Conservation (phyloP, 331 rosid species). For the Malus hybrid region DNA sequence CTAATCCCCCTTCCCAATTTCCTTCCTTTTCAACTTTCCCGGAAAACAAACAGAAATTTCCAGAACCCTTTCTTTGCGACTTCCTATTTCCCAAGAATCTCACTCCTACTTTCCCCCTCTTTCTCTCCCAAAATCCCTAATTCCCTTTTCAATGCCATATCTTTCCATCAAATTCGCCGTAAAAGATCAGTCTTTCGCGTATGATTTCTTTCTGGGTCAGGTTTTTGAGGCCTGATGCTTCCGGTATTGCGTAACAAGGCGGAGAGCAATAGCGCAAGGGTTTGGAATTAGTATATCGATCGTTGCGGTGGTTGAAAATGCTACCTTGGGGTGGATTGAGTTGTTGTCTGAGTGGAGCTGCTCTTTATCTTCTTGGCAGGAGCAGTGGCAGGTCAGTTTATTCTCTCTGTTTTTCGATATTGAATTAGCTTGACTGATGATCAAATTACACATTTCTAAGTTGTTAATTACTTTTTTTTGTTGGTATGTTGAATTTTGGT, state of each 20-base stretch:
- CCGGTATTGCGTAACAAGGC: background rate
- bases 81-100: background rate
- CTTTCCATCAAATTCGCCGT: background rate
- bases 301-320: constrained; percentile 34
- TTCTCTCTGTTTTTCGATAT: background rate
- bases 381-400: constrained; percentile 69
- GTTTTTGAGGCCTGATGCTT: background rate
- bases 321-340: constrained; percentile 92
- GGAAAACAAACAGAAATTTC: background rate
- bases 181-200: background rate
- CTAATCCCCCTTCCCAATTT: background rate
- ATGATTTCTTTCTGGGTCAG: background rate
- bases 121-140: background rate
- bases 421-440: background rate
- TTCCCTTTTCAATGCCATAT: background rate
- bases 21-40: background rate
- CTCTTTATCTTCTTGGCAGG: constrained; percentile 93
- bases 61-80: background rate
- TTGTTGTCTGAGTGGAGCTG: constrained; percentile 94
- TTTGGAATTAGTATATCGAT: constrained; percentile 17
- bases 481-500: background rate
- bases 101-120: background rate
- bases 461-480: no score
- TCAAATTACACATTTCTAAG: background rate
- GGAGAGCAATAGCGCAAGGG: background rate